Base-by-base conservation (phyloP, 306 rosid genomes). In the Begonia masoniana region DNA sequence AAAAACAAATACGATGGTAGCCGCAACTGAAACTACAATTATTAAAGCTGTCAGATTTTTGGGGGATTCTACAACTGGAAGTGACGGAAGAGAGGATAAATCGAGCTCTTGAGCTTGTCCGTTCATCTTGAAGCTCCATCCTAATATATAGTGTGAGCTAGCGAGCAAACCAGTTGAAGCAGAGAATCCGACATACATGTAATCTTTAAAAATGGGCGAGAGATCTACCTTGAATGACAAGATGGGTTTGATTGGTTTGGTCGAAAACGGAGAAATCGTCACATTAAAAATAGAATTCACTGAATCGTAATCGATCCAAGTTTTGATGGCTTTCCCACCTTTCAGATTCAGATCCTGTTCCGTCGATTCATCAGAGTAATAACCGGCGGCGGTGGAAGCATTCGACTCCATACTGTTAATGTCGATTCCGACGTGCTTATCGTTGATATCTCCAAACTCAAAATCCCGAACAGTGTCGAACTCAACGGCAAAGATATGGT, bases 131-230 rank as follows among this genome's bases (percentile, higher is more conserved):
- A 87, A 87, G 76, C 96, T 87, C 96, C 94, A 87, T n/a, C 96
- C 96, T 62, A 81, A 57, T 3, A 87, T 9, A 58, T 76, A 83
- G 63, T 87, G 94, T n/a, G 94, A 87, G 63, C 96, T 87, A 12
- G 96, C 96, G 36, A 87, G 94, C 57, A 87, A 66, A 47, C 94
- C 96, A 3, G 94, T 87, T 4, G 96, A 83, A 17, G 94, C 87
- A 17, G 96, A 87, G 62, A 87, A 87, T 13, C 96, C 96, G 59
- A 83, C 87, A 47, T 70, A 87, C 96, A 87, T 83, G 15, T 31
- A 64, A 12, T 87, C 85, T 15, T 58, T 56, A 24, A 87, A 14
- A 61, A 76, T 48, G 0, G 68, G 71, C 4, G 94, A 74, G 13
- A 87, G 79, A 73, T 87, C 87, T 51, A 81, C 46, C 11, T 45